Conservation (phyloP, 1,139 yeast species). For the Meyerozyma elateridarum region DNA sequence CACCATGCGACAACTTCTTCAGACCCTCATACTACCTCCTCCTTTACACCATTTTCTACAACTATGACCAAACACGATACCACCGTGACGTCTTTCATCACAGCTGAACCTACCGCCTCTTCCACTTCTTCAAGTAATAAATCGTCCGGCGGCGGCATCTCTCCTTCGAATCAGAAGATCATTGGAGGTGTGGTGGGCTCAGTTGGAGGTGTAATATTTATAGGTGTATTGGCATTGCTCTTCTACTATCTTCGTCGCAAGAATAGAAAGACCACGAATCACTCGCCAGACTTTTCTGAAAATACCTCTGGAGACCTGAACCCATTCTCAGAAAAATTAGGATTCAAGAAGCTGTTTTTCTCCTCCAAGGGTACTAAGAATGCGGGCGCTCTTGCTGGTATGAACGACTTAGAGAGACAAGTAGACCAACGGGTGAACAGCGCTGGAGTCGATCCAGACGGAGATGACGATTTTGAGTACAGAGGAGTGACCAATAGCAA, state of each 20-base stretch:
- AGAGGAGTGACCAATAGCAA: conserved; percentile 45
- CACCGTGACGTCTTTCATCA: conserved; percentile 39
- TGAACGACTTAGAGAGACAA: conserved; percentile 22
- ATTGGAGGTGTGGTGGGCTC: conserved; percentile 48
- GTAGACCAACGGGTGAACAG: conserved; percentile 12
- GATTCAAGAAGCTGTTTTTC: conserved; percentile 32
- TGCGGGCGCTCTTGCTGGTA: conserved; percentile 14
- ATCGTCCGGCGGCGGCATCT: conserved; percentile 9
- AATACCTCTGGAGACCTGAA: conserved; percentile 9
- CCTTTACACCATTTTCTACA: conserved; percentile 14
- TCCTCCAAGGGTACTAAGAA: conserved; percentile 9
- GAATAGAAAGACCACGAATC: conserved; percentile 30
- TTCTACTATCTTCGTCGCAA: conserved; percentile 34
- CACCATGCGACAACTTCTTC: too few relatives aligned
- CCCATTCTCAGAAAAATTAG: conserved; percentile 9
- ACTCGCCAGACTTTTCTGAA: conserved; percentile 43
- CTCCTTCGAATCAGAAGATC: conserved; percentile 25
- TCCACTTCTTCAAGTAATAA: conserved; percentile 23
- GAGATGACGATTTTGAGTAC: conserved; percentile 33
- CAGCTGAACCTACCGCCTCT: conserved; percentile 19
- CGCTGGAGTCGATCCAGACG: conserved; percentile 5
- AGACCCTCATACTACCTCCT: too few relatives aligned
- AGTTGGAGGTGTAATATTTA: conserved; percentile 42
- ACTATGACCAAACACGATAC: conserved; percentile 29
- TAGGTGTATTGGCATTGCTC: conserved; percentile 34